Base-by-base conservation (phyloP, 371 early-diverging fungal species). In the Conidiobolus incongruus region DNA sequence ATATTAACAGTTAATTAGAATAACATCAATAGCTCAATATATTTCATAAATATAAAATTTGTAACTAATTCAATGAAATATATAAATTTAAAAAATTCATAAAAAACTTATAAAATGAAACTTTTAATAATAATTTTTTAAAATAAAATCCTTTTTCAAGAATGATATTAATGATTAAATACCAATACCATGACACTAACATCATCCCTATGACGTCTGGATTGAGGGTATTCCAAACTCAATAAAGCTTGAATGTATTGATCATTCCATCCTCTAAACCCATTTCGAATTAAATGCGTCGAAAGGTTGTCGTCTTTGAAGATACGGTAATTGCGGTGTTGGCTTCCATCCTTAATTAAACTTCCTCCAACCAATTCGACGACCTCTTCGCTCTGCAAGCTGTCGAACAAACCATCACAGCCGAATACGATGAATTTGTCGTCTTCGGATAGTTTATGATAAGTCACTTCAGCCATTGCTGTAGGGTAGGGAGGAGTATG, bases 361-460 rank as follows among this genome's bases (percentile, higher is more conserved):
- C n/a, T 44, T 22, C 46, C 63, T 58, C 61, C 72, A 8, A 77
- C 70, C 6, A 65, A 47, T 32, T 68, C 64, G 3, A 76, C 67
- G 1, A 75, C 75, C 40, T 81, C 69, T 3, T 77, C 76, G 53
- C 70, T 76, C 13, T 67, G 63, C 37, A 91, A 49, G 45, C 76
- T 70, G 48, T 93, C 94, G 75, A 84, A 93, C 1, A 96, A 59
- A 2, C 96, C 96, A 60, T 96, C 96, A 0, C 89, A 78, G 3
- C 88, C 94, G 35, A 96, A 56, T 1, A 94, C 78, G 35, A 91
- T 50, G 56, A 78, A 90, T 40, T 62, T 54, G 58, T 92, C 93
- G n/a, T 59, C 55, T 63, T 51, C 54, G 51, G 59, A 47, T 30
- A 80, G 49, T 36, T 64, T 54, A 58, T 83, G 77, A 46, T 75